phyloP scores from a whole-genome alignment of 805 yeast genomes.

The Candida endomychidarum region DNA sequence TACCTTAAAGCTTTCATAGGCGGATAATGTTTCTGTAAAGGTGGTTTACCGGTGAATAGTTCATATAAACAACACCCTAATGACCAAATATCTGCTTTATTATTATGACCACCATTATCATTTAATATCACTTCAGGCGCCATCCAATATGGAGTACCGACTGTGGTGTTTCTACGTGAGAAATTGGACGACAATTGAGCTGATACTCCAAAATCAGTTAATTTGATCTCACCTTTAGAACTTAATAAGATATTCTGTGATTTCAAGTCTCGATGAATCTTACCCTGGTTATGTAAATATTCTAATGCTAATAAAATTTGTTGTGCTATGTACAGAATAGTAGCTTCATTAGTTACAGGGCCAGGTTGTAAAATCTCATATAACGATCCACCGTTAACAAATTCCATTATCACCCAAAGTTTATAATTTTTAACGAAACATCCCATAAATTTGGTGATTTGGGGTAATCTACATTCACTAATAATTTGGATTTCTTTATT shows the following conservation, averaged over 20 bases:
- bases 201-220: slow-evolving; percentile 48
- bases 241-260: slow-evolving; percentile 41
- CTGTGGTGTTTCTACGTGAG: slow-evolving; percentile 45
- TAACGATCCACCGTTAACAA: slow-evolving; percentile 74
- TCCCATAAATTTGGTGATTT: slow-evolving; percentile 68
- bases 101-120: slow-evolving; percentile 55
- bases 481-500: slow-evolving; percentile 70
- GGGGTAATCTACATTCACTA: slow-evolving; percentile 61
- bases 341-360: slow-evolving; percentile 53
- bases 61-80: slow-evolving; percentile 78
- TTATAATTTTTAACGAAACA: slow-evolving; percentile 68
- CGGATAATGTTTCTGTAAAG: slow-evolving; percentile 44
- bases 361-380: slow-evolving; percentile 62
- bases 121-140: slow-evolving; percentile 60
- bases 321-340: slow-evolving; percentile 51
- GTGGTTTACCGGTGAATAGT: slow-evolving; percentile 71
- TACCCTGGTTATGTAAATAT: slow-evolving; percentile 68
- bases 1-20: slow-evolving; percentile 47
- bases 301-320: slow-evolving; percentile 60
- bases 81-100: slow-evolving; percentile 76
- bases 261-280: slow-evolving; percentile 64
- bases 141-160: slow-evolving; percentile 67
- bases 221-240: slow-evolving; percentile 38
- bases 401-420: slow-evolving; percentile 82
- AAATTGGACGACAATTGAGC: slow-evolving; percentile 44